Evolutionary conservation across 192 early-diverging fungal species (phyloP).

Genomic region (Coemansia reversa): DNA sequence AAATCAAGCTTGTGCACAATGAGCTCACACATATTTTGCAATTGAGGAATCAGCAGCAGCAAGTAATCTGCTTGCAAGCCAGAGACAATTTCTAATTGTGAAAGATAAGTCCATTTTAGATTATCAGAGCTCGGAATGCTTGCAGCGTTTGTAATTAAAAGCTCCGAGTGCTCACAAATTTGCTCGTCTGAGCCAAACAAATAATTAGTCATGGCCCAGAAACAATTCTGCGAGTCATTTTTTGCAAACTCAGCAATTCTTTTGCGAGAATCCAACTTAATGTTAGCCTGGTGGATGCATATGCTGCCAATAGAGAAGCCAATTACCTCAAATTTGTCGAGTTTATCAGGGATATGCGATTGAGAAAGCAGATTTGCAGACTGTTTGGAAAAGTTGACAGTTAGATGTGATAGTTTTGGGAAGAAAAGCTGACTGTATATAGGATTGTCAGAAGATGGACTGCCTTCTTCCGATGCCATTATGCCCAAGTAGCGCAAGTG

Average conservation of each 20-base stretch:
- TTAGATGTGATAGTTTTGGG: conserved; percentile 3
- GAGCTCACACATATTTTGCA: neutral
- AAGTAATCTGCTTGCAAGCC: neutral
- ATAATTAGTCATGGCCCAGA: conserved; percentile 11
- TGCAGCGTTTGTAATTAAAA: neutral
- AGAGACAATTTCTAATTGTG: conserved; percentile 6
- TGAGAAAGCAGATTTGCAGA: neutral
- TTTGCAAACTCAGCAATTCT: neutral
- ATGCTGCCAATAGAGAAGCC: neutral
- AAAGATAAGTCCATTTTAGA: neutral
- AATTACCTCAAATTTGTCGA: conserved; percentile 10
- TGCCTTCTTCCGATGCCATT: neutral
- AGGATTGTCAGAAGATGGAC: neutral
- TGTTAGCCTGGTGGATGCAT: neutral
- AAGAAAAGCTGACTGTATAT: neutral
- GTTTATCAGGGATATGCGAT: neutral
- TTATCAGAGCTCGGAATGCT: neutral
- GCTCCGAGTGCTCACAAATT: conserved; percentile 1
- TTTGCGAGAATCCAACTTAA: neutral
- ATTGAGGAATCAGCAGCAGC: neutral
- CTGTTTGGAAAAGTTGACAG: neutral
- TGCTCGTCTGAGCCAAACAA: conserved; percentile 1
- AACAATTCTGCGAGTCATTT: neutral
- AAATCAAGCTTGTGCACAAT: conserved; percentile 6
- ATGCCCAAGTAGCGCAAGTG: conserved; percentile 2